These are phyloP conservation scores for Saccharomycopsis babjevae DNA, from an alignment of 805 yeast species.

Conservation along the genomic window DNA sequence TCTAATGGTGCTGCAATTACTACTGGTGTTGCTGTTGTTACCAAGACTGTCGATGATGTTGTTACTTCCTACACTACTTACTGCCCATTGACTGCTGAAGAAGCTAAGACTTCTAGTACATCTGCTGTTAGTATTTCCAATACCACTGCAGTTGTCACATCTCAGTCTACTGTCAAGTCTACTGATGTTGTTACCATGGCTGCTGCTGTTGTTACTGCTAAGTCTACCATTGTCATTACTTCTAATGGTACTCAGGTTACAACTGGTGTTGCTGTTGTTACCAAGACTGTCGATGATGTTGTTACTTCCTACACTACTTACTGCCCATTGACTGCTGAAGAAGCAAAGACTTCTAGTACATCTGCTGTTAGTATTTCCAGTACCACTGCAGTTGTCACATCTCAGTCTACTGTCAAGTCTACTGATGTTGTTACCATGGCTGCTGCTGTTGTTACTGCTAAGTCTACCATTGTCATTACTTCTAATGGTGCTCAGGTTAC, in stretches of 20 bases:
- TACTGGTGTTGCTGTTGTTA: slow-evolving; percentile 17
- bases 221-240: background rate
- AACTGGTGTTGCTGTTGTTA: slow-evolving; percentile 10
- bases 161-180: background rate
- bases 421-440: too few species aligned
- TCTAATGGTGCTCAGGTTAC: background rate
- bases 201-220: background rate
- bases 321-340: slow-evolving; percentile 21
- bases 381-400: too few species aligned
- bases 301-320: slow-evolving; percentile 22
- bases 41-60: slow-evolving; percentile 12
- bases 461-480: too few species aligned
- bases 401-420: too few species aligned
- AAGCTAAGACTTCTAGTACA: slow-evolving; percentile 17
- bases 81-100: slow-evolving; percentile 15
- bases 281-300: slow-evolving; percentile 19
- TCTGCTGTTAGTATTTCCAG: too few species aligned
- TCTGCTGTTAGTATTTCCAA: background rate
- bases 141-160: background rate
- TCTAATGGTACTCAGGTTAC: background rate
- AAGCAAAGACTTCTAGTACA: background rate
- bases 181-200: background rate
- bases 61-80: slow-evolving; percentile 15
- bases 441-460: too few species aligned
- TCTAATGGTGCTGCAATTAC: background rate